Conservation (phyloP, 129 eudicot species). For the Lonicera japonica region DNA sequence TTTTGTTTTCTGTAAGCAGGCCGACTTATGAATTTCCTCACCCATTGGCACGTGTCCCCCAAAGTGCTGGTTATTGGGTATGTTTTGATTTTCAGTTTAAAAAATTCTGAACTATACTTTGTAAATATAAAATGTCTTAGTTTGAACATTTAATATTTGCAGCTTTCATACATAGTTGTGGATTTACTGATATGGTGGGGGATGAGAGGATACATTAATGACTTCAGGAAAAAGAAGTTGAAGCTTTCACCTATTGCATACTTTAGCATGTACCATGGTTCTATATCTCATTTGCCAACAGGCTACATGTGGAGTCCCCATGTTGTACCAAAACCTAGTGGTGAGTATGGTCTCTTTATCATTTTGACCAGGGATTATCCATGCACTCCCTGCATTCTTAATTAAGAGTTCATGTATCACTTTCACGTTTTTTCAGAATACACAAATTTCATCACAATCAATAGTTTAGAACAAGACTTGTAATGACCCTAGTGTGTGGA, state of each 20-base stretch:
- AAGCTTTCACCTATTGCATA: slow-evolving; percentile 88
- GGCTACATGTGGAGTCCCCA: slow-evolving; percentile 99
- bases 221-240: slow-evolving; percentile 67
- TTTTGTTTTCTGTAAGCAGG: slow-evolving; percentile 46
- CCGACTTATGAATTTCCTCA: slow-evolving; percentile 90
- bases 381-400: too few relatives aligned
- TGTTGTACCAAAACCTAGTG: slow-evolving; percentile 83
- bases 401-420: background rate
- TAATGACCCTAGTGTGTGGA: too few relatives aligned
- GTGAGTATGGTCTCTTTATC: slow-evolving; percentile 29
- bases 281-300: slow-evolving; percentile 80
- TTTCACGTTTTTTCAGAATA: background rate
- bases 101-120: background rate
- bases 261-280: slow-evolving; percentile 82
- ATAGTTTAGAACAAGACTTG: too few relatives aligned
- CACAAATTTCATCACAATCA: background rate
- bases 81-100: slow-evolving; percentile 5
- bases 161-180: slow-evolving; percentile 89
- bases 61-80: slow-evolving; percentile 95
- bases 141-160: slow-evolving; percentile 19
- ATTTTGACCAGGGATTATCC: background rate
- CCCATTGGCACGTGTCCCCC: slow-evolving; percentile 91
- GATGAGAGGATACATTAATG: slow-evolving; percentile 79
- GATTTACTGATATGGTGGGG: slow-evolving; percentile 97
- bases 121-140: background rate